phyloP scores from a whole-genome alignment of 1,284 basidiomycete genomes.

The Abortiporus biennis region DNA sequence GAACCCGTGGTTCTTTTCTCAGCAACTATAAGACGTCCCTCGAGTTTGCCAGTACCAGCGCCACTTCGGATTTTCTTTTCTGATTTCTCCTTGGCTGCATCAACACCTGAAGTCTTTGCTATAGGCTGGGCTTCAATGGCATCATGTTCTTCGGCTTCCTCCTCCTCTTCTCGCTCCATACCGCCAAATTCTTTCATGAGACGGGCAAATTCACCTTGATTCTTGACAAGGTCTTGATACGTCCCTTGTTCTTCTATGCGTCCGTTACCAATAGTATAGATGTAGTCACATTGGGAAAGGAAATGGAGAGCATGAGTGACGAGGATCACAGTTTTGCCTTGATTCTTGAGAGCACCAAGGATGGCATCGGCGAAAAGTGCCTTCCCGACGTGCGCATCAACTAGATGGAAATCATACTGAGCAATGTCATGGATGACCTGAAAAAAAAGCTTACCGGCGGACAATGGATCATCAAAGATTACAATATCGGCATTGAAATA shows the following conservation, averaged over 20 bases:
- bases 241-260: conserved; percentile 61
- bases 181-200: conserved; percentile 65
- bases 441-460: conserved; percentile 41
- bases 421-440: neutral
- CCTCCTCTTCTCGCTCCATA: conserved; percentile 34
- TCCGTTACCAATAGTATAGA: conserved; percentile 58
- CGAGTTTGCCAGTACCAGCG: conserved; percentile 56
- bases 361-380: conserved; percentile 66
- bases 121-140: conserved; percentile 21
- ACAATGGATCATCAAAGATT: conserved; percentile 71
- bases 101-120: conserved; percentile 19
- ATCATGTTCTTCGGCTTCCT: conserved; percentile 31
- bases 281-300: conserved; percentile 59
- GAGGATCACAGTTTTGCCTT: conserved; percentile 61
- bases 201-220: conserved; percentile 51
- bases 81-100: conserved; percentile 36
- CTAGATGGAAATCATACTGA: conserved; percentile 15
- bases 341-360: conserved; percentile 41
- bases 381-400: conserved; percentile 69
- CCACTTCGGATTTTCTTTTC: conserved; percentile 33
- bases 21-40: conserved; percentile 56
- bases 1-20: conserved; percentile 64
- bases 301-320: conserved; percentile 76
- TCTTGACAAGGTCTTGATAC: conserved; percentile 47
- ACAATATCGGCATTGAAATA: conserved; percentile 70